A percentile compares a stretch with the other conserved stretches of the same genome.
Evolutionary conservation across 2,329 filamentous ascomycete genomes (phyloP).

Genomic region (Pseudomassariella vexata): DNA sequence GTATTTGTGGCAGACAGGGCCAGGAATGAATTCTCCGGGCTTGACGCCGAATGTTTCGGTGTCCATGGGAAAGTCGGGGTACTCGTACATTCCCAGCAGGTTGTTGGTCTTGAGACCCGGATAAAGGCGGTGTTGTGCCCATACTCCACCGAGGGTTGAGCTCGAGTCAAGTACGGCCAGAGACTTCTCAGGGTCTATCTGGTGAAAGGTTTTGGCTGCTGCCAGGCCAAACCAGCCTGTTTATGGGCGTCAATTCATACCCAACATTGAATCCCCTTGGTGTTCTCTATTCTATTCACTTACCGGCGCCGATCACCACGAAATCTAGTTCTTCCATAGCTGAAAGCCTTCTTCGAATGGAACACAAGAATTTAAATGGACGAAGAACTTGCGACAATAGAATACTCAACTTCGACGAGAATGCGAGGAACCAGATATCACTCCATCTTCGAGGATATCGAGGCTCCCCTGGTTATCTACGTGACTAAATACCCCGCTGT

Average conservation of each 20-base stretch:
- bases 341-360: too few species aligned
- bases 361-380: too few species aligned
- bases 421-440: too few species aligned
- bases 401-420: too few species aligned
- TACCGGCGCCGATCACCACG: constrained; percentile 49
- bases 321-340: constrained; percentile 39
- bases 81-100: constrained; percentile 67
- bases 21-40: constrained; percentile 53
- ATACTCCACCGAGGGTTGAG: constrained; percentile 59
- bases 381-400: too few species aligned
- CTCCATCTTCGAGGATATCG: too few species aligned
- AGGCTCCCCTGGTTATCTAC: too few species aligned
- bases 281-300: too few species aligned
- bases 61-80: constrained; percentile 67
- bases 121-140: constrained; percentile 63
- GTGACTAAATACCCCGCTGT: too few species aligned
- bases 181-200: constrained; percentile 50
- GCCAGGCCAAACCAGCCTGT: constrained; percentile 40
- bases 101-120: constrained; percentile 70
- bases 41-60: constrained; percentile 39
- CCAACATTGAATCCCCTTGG: too few species aligned
- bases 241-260: too few species aligned
- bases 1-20: constrained; percentile 49
- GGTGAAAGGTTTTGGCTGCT: constrained; percentile 55
- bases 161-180: constrained; percentile 54